Base-by-base conservation (phyloP, 2,329 filamentous ascomycete species). In the Monosporascus cannonballus region DNA sequence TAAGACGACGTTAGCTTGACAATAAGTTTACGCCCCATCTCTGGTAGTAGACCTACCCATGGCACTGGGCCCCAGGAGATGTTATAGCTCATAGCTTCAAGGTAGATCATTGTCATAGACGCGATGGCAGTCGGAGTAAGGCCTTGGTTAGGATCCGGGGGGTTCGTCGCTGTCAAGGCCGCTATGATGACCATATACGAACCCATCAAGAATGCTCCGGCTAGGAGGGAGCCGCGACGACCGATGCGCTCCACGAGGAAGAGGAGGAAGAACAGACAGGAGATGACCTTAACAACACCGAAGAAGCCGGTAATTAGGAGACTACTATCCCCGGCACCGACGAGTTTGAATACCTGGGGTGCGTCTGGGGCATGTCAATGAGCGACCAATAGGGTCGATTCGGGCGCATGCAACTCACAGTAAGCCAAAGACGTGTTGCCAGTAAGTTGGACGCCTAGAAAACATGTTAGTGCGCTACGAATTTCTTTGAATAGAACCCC, bases 81-180 rank as follows among this genome's bases (percentile, higher is more conserved):
- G 39, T 77, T 77, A 56, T 79, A 79, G 3, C 70, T 70, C 42
- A 78, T 73, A 25, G 81, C 76, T 54, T 77, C 77, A 4, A 81
- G 67, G 59, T 81, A 82, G 50, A 82, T 81, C 14, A 83, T 65
- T 0, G 74, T 73, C 1, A 83, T 69, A 0, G 76, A 82, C 2
- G 73, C 73, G 34, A 79, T 76, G 0, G 73, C 76, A 1, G 72
- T 71, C 48, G 69, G 60, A 1, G 69, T 69, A 15, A 75, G 65
- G 0, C 56, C 56, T 4, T 62, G 57, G 25, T 66, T 55, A 2
- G 59, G 22, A 17, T 47, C 52, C 2, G 62, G 62, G 0, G 70
- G 69, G 36, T 68, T 66, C 1, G 59, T 62, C 54, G 76, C 76
- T 1, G 77, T 71, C 1, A 81, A 67, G 0, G 66, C 65, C 1